These are phyloP conservation scores for Penicillium brevicompactum DNA, from an alignment of 2,329 filamentous ascomycete species.

Conservation along the genomic window DNA sequence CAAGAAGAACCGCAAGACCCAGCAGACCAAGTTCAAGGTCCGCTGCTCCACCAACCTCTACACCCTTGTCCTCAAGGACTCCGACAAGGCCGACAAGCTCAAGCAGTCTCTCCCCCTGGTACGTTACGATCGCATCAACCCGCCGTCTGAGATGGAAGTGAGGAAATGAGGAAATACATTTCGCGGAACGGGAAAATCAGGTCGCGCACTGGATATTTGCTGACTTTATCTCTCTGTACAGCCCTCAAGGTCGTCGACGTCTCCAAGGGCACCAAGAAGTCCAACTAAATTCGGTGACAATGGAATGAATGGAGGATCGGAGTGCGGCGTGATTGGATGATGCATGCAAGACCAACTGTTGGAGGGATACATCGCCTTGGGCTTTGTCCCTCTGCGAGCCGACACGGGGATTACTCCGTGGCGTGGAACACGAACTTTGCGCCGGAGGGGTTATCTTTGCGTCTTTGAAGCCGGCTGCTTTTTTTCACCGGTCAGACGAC, in stretches of 20 bases:
- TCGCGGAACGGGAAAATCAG: background rate
- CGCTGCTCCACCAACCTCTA: constrained; percentile 95
- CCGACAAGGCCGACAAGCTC: constrained; percentile 99
- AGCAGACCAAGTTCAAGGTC: constrained; percentile 99
- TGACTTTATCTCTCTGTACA: constrained; percentile 29
- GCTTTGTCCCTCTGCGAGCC: constrained; percentile 34
- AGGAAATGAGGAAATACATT: background rate
- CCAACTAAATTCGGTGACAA: constrained; percentile 40
- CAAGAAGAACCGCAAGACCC: constrained; percentile 91
- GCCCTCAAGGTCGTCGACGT: constrained; percentile 50
- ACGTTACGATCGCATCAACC: constrained; percentile 49
- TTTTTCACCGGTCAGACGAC: constrained; percentile 30
- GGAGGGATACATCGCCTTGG: constrained; percentile 26
- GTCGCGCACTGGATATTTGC: constrained; percentile 5
- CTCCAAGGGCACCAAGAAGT: constrained; percentile 51
- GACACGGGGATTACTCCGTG: constrained; percentile 28
- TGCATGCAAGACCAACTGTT: constrained; percentile 33
- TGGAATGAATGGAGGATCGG: constrained; percentile 30
- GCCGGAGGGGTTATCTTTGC: constrained; percentile 26
- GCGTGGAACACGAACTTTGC: constrained; percentile 11
- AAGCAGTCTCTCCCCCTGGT: constrained; percentile 98
- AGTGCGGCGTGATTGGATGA: constrained; percentile 29
- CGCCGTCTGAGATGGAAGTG: background rate
- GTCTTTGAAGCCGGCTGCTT: constrained; percentile 28
- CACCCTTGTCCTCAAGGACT: constrained; percentile 97